Percentiles rank a stretch among this genome's conserved stretches.
phyloP scores from a whole-genome alignment of 169 alveolate species.

The Plasmodium vivax region DNA sequence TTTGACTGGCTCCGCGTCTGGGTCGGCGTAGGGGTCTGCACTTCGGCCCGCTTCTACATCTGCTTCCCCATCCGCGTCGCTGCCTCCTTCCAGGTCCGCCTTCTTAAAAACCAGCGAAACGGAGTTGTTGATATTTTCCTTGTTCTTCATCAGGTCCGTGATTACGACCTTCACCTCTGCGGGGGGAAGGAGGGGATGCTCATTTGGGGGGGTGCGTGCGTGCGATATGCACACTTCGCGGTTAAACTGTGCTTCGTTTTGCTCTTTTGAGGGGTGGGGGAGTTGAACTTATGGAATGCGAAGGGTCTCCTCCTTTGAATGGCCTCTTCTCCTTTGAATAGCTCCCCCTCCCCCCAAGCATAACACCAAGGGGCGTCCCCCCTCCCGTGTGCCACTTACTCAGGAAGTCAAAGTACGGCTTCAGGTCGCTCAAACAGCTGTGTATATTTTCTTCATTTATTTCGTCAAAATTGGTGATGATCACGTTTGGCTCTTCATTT shows the following conservation, averaged over 20 bases:
- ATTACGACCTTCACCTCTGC: conserved; percentile 65
- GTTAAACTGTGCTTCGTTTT: not conserved
- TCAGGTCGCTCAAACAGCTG: conserved; percentile 34
- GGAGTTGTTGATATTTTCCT: conserved; percentile 65
- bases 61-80: not conserved
- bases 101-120: conserved; percentile 33
- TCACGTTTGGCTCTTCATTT: conserved; percentile 79
- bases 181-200: not conserved
- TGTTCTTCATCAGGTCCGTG: conserved; percentile 32
- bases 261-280: not conserved
- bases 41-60: not conserved
- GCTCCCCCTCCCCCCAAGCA: not conserved
- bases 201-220: not conserved
- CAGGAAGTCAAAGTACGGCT: conserved; percentile 69
- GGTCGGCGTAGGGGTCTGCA: conserved; percentile 1
- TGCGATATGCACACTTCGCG: not conserved
- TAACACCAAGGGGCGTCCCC: not conserved
- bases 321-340: not conserved
- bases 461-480: conserved; percentile 73
- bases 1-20: conserved; percentile 29
- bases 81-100: not conserved
- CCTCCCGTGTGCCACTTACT: conserved; percentile 23
- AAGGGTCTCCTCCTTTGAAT: not conserved
- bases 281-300: not conserved
- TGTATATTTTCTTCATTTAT: conserved; percentile 75